Percentiles rank a stretch among this genome's conserved stretches.
Evolutionary conservation across 805 yeast species (phyloP).

Genomic region (Nakazawaea laoshanensis): DNA sequence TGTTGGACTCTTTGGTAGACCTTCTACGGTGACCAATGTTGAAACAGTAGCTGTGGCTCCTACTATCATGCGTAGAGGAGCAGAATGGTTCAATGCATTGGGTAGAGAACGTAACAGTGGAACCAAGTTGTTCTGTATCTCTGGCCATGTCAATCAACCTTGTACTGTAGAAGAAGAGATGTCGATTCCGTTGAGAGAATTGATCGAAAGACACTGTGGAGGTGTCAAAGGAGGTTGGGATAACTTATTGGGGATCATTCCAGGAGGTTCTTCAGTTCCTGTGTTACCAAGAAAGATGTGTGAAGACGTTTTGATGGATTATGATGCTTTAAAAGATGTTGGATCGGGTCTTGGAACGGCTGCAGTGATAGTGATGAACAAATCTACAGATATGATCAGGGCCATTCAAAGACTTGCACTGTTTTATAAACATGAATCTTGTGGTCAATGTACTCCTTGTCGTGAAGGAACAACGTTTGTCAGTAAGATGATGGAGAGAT

Average conservation of each 20-base stretch:
- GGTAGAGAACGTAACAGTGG: slow-evolving; percentile 85
- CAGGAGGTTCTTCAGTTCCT: slow-evolving; percentile 89
- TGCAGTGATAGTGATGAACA: slow-evolving; percentile 87
- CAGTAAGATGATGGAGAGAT: slow-evolving; percentile 75
- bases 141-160: slow-evolving; percentile 88
- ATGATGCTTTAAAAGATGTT: slow-evolving; percentile 74
- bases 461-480: slow-evolving; percentile 91
- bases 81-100: slow-evolving; percentile 76
- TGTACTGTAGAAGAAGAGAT: slow-evolving; percentile 92
- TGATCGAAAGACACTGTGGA: slow-evolving; percentile 84
- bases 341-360: slow-evolving; percentile 91
- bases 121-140: slow-evolving; percentile 76
- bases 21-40: slow-evolving; percentile 85
- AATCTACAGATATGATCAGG: slow-evolving; percentile 74
- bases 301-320: slow-evolving; percentile 74
- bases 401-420: slow-evolving; percentile 81
- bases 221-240: slow-evolving; percentile 93
- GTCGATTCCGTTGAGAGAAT: slow-evolving; percentile 80
- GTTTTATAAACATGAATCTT: slow-evolving; percentile 86
- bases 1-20: slow-evolving; percentile 85
- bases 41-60: slow-evolving; percentile 90
- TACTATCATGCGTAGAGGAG: slow-evolving; percentile 82
- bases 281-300: slow-evolving; percentile 62
- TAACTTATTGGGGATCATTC: slow-evolving; percentile 77
- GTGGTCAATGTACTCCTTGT: slow-evolving; percentile 94